Evolutionary conservation across 352 stramenopile genomes (phyloP), one percentile per base, ranked within the genome.

Genomic region (Phytophthora boehmeriae): DNA sequence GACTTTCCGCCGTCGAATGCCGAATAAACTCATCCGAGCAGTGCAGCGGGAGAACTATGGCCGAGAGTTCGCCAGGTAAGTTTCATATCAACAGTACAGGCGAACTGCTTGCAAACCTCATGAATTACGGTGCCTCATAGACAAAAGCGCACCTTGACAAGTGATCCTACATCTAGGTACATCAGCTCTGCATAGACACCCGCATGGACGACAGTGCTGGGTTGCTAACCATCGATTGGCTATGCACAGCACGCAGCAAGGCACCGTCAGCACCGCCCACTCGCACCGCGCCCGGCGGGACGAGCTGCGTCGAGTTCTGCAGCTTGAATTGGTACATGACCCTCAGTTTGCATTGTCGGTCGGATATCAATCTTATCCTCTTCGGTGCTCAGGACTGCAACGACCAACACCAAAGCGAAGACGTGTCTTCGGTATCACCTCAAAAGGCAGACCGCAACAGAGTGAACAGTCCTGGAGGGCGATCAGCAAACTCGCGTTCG

Each of bases 11-110:
- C 62, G 53, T 11, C 43, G 41, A 13, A 11, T 48, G 23, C 56
- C 66, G 10, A 88, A 88, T 34, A 49, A 74, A 27, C 50, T 76
- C 16, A 46, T 85, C 27, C 76, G 68, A 23, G 63, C 70, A 9
- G 68, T 88, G 41, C 80, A 88, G 30, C 77, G 69, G 27, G 55
- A 80, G 25, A 70, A 64, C 13, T 90, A 80, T 34, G 80, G 80
- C 30, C 69, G 80, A 22, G 76, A 90, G 20, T 90, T 88, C 55
- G 70, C 78, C 13, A 76, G 76, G 78, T 88, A 44, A 44, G 35
- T 44, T 42, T 38, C 14, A n/a, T 38, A 32, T 28, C 43, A 45
- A 17, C 53, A 53, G 61, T 41, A 55, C 38, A 47, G 30, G 25
- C 25, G 25, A 6, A 30, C 43, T 42, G 41, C 44, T 63, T 14